These are phyloP conservation scores for Colletotrichum ledebouriae DNA, from an alignment of 2,329 filamentous ascomycete species.

Conservation along the genomic window DNA sequence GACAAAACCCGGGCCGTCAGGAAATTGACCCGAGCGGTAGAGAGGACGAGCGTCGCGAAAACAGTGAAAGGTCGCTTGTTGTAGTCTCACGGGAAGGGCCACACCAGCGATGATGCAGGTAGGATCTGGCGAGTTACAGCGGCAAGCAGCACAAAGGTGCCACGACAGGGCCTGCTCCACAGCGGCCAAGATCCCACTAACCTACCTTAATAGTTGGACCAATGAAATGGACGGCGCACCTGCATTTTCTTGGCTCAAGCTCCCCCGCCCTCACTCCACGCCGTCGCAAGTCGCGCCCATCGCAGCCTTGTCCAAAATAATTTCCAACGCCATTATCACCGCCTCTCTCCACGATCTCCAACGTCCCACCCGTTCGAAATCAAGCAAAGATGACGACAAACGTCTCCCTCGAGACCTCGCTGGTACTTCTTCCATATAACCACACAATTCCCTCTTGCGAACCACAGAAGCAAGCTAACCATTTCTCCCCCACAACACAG, in stretches of 20 bases:
- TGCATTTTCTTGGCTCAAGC: constrained; percentile 24
- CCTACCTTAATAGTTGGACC: not conserved
- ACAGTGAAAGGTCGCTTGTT: not conserved
- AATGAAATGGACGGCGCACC: constrained; percentile 14
- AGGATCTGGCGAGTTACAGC: constrained; percentile 7
- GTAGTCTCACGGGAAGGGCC: not conserved
- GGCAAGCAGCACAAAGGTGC: constrained; percentile 13
- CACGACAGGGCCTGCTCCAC: constrained; percentile 15
- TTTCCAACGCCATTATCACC: constrained; percentile 18
- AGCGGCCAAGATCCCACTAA: constrained; percentile 19
- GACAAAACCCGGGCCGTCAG: no score
- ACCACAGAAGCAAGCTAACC: constrained; percentile 3
- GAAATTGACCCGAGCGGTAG: constrained; percentile 16
- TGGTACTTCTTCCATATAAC: constrained; percentile 69
- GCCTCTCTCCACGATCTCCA: not conserved
- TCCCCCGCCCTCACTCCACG: constrained; percentile 2
- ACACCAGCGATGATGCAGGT: constrained; percentile 11
- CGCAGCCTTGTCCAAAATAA: constrained; percentile 35
- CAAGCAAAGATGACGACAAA: constrained; percentile 76
- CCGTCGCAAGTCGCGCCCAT: constrained; percentile 23
- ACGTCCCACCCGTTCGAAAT: not conserved
- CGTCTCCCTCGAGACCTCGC: constrained; percentile 85
- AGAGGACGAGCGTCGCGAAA: constrained; percentile 20
- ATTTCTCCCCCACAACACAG: constrained; percentile 57
- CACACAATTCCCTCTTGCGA: not conserved